Evolutionary conservation across 1,139 yeast genomes (phyloP), one percentile per base, ranked within the genome.

Genomic region (Scheffersomyces cryptocercus): DNA sequence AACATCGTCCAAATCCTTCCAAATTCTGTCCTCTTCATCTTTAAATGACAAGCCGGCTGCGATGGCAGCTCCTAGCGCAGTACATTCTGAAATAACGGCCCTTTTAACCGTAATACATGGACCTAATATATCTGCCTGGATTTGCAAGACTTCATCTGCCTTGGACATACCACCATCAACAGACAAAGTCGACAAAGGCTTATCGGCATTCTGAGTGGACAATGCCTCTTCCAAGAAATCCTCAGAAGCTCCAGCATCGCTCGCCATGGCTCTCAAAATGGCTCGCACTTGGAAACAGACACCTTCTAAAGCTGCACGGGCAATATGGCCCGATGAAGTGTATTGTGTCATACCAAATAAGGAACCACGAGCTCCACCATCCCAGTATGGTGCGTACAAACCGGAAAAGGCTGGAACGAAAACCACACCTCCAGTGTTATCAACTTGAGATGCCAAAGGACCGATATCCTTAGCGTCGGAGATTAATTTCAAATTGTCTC

Each of bases 121-220:
- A 1, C 91, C 91, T 55, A 90, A 75, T 50, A 91, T 84, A 64
- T 91, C 95, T 9, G 97, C 88, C 68, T 91, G 98, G 52, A 91
- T 89, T 70, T 88, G 96, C 85, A 91, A 86, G 44, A 91, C 95
- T 57, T 87, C 93, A 61, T 86, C 86, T 8, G 96, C 90, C 58
- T 87, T 83, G 34, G 97, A 87, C 95, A 91, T 86, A 54, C 98
- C 98, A 46, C 98, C 98, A 63, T 91, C 98, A 26, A 90, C 97
- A 11, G 88, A 85, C 53, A 85, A 72, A 9, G 76, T 62, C 14
- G 83, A 75, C 49, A 84, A 72, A 32, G 83, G 81, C 46, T 62
- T 56, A 35, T 60, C 52, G 64, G 77, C 71, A 56, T 78, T 62
- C 64, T 75, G 75, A 55, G 62, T 59, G 52, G 64, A 50, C 41